Evolutionary conservation across 2,329 filamentous ascomycete genomes (phyloP).

Genomic region (Clonostachys solani): DNA sequence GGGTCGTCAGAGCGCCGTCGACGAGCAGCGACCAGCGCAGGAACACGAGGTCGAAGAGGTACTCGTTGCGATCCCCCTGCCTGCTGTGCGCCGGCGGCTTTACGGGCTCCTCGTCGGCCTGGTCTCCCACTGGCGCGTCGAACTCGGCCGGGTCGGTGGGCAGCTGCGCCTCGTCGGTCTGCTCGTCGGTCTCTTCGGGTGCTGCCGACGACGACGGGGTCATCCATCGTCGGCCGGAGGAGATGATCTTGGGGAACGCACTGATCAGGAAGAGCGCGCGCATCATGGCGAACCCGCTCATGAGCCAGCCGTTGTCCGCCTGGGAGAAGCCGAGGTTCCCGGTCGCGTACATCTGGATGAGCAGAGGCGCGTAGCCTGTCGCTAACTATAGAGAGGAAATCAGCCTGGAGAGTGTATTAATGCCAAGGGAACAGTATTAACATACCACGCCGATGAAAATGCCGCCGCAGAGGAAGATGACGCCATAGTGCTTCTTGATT

Average conservation of each 20-base stretch:
- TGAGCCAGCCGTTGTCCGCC: slow-evolving; percentile 51
- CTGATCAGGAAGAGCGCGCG: slow-evolving; percentile 50
- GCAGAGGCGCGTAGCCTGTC: slow-evolving; percentile 61
- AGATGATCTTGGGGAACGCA: slow-evolving; percentile 49
- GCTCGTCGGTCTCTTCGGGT: too few relatives aligned
- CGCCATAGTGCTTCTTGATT: slow-evolving; percentile 51
- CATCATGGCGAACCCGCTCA: slow-evolving; percentile 51
- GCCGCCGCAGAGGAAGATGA: slow-evolving; percentile 59
- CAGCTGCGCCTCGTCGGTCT: slow-evolving; percentile 1
- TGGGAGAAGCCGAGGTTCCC: slow-evolving; percentile 50
- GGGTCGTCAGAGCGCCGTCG: slow-evolving; percentile 60
- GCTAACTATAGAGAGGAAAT: slow-evolving; percentile 38
- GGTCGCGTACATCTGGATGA: slow-evolving; percentile 58
- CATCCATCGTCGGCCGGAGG: slow-evolving; percentile 25
- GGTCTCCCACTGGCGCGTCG: slow-evolving; percentile 31
- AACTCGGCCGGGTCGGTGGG: slow-evolving; percentile 33
- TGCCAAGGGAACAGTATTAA: slow-evolving; percentile 3
- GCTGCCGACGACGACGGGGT: background rate
- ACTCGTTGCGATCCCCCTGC: slow-evolving; percentile 36
- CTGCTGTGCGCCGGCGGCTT: slow-evolving; percentile 17
- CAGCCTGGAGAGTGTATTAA: background rate
- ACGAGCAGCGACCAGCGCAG: slow-evolving; percentile 60
- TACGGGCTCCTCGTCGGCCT: slow-evolving; percentile 39
- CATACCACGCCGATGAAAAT: slow-evolving; percentile 62
- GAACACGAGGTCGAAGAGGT: slow-evolving; percentile 64